phyloP scores from a whole-genome alignment of 306 rosid species.

The Boehmeria nivea region DNA sequence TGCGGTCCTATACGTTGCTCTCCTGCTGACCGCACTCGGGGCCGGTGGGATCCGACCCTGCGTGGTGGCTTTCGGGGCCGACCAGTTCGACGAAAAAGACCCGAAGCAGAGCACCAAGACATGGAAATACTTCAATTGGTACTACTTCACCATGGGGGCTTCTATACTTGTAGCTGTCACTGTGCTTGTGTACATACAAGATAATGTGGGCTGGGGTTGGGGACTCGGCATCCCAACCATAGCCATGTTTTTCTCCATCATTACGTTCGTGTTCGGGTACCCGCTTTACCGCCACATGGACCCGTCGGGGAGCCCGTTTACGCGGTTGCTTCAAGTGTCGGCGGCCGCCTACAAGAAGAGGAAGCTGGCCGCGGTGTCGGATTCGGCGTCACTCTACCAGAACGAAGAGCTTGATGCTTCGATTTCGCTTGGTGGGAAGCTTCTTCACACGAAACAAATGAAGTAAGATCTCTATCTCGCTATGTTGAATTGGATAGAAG shows the following conservation, averaged over 20 bases:
- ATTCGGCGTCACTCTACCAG: conserved; percentile 38
- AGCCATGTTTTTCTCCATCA: conserved; percentile 72
- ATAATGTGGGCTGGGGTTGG: conserved; percentile 87
- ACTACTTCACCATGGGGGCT: conserved; percentile 84
- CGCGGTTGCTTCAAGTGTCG: conserved; percentile 61
- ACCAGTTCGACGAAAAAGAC: conserved; percentile 77
- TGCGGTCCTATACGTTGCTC: conserved; percentile 49
- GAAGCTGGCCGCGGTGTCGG: conserved; percentile 26
- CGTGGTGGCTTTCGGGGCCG: conserved; percentile 92
- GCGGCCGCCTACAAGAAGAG: conserved; percentile 74
- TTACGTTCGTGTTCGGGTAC: conserved; percentile 57
- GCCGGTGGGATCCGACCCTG: conserved; percentile 99
- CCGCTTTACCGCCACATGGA: conserved; percentile 78
- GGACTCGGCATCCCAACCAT: conserved; percentile 78
- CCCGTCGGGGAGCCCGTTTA: conserved; percentile 84
- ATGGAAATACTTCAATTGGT: conserved; percentile 91
- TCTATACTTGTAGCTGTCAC: conserved; percentile 81
- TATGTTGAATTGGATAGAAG: not conserved
- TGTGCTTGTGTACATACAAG: conserved; percentile 80
- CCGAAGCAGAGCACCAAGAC: conserved; percentile 56
- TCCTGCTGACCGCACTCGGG: conserved; percentile 59
- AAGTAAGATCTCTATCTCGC: conserved; percentile 33
- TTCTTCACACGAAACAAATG: conserved; percentile 55
- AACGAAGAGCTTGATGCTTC: conserved; percentile 66
- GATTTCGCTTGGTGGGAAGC: conserved; percentile 57